Conservation (phyloP, 2,329 filamentous ascomycete genomes). For the Botrytis hyacinthi region DNA sequence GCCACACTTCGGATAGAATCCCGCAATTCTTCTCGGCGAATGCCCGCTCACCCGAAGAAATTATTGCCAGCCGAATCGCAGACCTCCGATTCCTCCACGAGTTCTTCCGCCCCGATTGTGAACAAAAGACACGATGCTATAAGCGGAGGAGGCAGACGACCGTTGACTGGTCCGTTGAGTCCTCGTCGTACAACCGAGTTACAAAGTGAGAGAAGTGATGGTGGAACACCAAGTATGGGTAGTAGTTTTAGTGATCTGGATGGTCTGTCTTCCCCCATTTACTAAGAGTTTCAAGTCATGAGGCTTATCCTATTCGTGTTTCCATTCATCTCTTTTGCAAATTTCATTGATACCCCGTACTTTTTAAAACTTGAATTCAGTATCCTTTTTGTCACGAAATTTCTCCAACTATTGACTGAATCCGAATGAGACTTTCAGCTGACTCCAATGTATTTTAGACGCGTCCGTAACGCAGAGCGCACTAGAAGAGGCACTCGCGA, state of each 20-base stretch:
- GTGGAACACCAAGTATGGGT: constrained; percentile 70
- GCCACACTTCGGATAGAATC: constrained; percentile 36
- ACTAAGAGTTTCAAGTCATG: not conserved
- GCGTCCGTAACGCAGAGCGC: constrained; percentile 78
- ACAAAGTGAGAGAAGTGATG: constrained; percentile 65
- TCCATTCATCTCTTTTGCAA: constrained; percentile 6
- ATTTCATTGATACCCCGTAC: not conserved
- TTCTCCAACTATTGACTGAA: not conserved
- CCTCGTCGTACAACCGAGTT: constrained; percentile 60
- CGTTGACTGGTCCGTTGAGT: constrained; percentile 48
- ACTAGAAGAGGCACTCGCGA: constrained; percentile 73
- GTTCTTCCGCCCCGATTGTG: constrained; percentile 42
- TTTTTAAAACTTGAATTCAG: not conserved
- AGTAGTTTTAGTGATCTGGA: constrained; percentile 86
- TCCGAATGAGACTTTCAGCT: not conserved
- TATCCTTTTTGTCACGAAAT: not conserved
- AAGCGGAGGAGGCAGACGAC: constrained; percentile 18
- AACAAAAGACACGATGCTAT: constrained; percentile 21
- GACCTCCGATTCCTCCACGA: constrained; percentile 62
- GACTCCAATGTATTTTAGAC: constrained; percentile 44
- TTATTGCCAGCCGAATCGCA: constrained; percentile 32
- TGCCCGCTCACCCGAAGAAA: constrained; percentile 27
- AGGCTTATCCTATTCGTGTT: constrained; percentile 3
- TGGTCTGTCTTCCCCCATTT: constrained; percentile 46
- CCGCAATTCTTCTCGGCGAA: constrained; percentile 24